Evolutionary conservation across 768 basidiomycete species (phyloP).

Genomic region (Rickenella mellea): DNA sequence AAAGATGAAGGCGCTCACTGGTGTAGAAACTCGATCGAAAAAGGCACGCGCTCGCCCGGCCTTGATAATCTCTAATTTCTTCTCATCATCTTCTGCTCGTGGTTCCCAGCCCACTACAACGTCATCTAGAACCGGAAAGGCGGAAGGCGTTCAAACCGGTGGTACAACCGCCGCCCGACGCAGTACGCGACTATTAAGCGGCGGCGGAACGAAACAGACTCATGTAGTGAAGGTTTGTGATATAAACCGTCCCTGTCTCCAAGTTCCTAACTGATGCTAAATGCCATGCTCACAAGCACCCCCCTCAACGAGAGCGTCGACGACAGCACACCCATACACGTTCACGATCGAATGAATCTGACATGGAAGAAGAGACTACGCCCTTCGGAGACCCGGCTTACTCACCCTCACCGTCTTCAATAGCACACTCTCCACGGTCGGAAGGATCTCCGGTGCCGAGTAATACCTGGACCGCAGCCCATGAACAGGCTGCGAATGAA

Average conservation of each 20-base stretch:
- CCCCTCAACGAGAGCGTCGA: slow-evolving; percentile 47
- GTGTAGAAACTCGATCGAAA: slow-evolving; percentile 66
- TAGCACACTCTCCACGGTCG: slow-evolving; percentile 50
- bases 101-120: slow-evolving; percentile 60
- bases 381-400: slow-evolving; percentile 38
- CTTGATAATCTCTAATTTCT: slow-evolving; percentile 79
- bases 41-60: slow-evolving; percentile 89
- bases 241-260: background rate
- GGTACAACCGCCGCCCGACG: slow-evolving; percentile 46
- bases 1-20: slow-evolving; percentile 42
- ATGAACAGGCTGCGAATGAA: slow-evolving; percentile 65
- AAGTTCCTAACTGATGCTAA: background rate
- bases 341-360: slow-evolving; percentile 59
- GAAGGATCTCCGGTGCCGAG: slow-evolving; percentile 57
- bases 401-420: slow-evolving; percentile 54
- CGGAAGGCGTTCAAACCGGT: slow-evolving; percentile 31
- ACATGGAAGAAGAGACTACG: slow-evolving; percentile 56
- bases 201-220: slow-evolving; percentile 39
- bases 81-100: slow-evolving; percentile 72
- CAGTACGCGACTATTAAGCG: slow-evolving; percentile 64
- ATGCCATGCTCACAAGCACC: slow-evolving; percentile 16
- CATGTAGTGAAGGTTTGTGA: slow-evolving; percentile 44
- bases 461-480: slow-evolving; percentile 52
- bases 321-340: slow-evolving; percentile 44
- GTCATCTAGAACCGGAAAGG: slow-evolving; percentile 55